phyloP scores from a whole-genome alignment of 1,139 yeast genomes.

The Protomyces macrosporus region DNA sequence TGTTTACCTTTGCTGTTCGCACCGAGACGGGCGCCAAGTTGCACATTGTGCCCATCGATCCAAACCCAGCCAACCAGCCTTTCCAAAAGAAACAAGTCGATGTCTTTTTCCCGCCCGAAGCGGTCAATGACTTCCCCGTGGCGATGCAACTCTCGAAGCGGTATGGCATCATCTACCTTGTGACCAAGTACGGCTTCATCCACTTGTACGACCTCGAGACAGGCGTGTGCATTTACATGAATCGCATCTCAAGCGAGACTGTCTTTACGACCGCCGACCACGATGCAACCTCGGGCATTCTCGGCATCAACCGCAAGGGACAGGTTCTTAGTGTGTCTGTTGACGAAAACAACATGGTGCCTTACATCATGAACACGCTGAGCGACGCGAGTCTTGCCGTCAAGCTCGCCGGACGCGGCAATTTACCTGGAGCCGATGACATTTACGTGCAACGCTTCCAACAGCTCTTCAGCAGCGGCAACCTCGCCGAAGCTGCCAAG shows the following conservation, averaged over 20 bases:
- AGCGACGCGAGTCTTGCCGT: constrained; percentile 84
- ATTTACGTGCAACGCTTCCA: constrained; percentile 89
- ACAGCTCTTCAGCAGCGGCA: constrained; percentile 74
- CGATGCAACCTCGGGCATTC: constrained; percentile 71
- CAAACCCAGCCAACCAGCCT: constrained; percentile 74
- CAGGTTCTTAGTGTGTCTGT: constrained; percentile 92
- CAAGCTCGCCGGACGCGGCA: constrained; percentile 88
- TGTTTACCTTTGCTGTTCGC: constrained; percentile 82
- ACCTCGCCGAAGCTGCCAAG: constrained; percentile 87
- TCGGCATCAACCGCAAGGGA: constrained; percentile 92
- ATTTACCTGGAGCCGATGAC: constrained; percentile 94
- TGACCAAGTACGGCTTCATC: constrained; percentile 94
- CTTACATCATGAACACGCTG: constrained; percentile 80
- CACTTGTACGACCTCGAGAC: constrained; percentile 92
- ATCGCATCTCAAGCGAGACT: constrained; percentile 93
- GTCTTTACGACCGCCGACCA: constrained; percentile 84
- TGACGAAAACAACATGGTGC: constrained; percentile 76
- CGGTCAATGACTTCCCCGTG: constrained; percentile 93
- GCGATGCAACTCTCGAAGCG: constrained; percentile 79
- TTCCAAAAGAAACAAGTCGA: constrained; percentile 88
- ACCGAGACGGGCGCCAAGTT: constrained; percentile 79
- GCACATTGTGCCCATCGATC: constrained; percentile 95
- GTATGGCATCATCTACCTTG: constrained; percentile 79
- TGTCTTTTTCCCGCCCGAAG: constrained; percentile 95
- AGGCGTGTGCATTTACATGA: constrained; percentile 87